Evolutionary conservation across 495 filamentous ascomycete genomes (phyloP).

Genomic region (Penicillium nucicola): DNA sequence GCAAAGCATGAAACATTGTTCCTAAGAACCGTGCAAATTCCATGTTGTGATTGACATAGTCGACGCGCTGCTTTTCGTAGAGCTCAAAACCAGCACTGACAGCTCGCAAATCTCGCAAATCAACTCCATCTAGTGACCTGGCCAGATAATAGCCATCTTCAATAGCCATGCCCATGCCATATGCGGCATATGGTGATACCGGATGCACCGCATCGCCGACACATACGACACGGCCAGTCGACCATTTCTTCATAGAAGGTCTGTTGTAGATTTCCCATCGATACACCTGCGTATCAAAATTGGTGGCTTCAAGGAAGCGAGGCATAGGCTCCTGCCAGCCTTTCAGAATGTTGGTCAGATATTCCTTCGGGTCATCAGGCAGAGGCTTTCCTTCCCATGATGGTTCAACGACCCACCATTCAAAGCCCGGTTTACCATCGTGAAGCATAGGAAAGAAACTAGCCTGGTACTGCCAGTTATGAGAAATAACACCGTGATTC

Average conservation of each 20-base stretch:
- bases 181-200: slow-evolving; percentile 22
- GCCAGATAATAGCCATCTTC: slow-evolving; percentile 21
- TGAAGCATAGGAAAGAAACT: slow-evolving; percentile 21
- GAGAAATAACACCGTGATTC: slow-evolving; percentile 11
- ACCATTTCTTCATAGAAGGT: slow-evolving; percentile 19
- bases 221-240: slow-evolving; percentile 11
- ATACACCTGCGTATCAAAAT: slow-evolving; percentile 17
- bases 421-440: slow-evolving; percentile 17
- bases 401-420: slow-evolving; percentile 22
- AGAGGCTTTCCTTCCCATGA: slow-evolving; percentile 15
- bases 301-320: slow-evolving; percentile 11
- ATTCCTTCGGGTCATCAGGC: slow-evolving; percentile 12
- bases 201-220: slow-evolving; percentile 20
- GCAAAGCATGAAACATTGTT: slow-evolving; percentile 16
- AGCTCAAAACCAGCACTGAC: slow-evolving; percentile 16
- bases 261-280: slow-evolving; percentile 21
- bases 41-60: slow-evolving; percentile 22
- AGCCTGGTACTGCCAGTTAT: slow-evolving; percentile 14
- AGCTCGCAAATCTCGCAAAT: slow-evolving; percentile 8
- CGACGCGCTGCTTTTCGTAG: slow-evolving; percentile 14
- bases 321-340: slow-evolving; percentile 17
- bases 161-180: slow-evolving; percentile 24
- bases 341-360: slow-evolving; percentile 11
- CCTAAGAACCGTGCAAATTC: slow-evolving; percentile 17
- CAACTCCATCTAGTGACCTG: slow-evolving; percentile 13